Conservation (phyloP, 345 rosid genomes). For the Populus deltoides region DNA sequence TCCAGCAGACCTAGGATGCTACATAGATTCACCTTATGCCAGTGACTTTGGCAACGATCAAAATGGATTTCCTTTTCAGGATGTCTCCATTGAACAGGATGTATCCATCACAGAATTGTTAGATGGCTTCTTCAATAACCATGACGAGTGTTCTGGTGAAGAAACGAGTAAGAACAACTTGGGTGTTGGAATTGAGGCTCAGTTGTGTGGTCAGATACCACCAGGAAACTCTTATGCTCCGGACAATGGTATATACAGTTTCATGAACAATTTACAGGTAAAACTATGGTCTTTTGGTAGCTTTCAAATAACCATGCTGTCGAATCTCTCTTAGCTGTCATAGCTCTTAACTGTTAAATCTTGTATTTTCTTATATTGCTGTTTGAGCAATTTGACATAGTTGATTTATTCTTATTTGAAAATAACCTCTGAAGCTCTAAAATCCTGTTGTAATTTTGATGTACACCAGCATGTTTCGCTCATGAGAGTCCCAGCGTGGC, state of each 20-base stretch:
- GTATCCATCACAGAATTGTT: slow-evolving; percentile 44
- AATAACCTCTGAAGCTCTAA: background rate
- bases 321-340: background rate
- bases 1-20: slow-evolving; percentile 31
- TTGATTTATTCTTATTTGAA: background rate
- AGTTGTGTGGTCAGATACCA: slow-evolving; percentile 20
- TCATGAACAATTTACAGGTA: slow-evolving; percentile 44
- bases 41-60: slow-evolving; percentile 66
- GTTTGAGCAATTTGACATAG: background rate
- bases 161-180: slow-evolving; percentile 38
- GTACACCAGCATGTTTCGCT: slow-evolving; percentile 24
- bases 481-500: slow-evolving; percentile 23
- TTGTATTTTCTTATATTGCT: background rate
- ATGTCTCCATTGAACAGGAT: slow-evolving; percentile 58
- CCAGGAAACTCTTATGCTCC: slow-evolving; percentile 26
- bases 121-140: slow-evolving; percentile 49
- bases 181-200: slow-evolving; percentile 29
- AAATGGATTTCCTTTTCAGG: slow-evolving; percentile 46
- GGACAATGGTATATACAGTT: slow-evolving; percentile 14
- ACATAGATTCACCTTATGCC: slow-evolving; percentile 54
- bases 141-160: slow-evolving; percentile 42
- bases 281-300: background rate
- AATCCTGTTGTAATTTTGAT: background rate
- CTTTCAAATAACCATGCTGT: slow-evolving; percentile 7
- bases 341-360: background rate